A percentile compares a stretch with the other conserved stretches of the same genome.
Evolutionary conservation across 345 rosid species (phyloP).

Genomic region (Eucalyptus globulus): DNA sequence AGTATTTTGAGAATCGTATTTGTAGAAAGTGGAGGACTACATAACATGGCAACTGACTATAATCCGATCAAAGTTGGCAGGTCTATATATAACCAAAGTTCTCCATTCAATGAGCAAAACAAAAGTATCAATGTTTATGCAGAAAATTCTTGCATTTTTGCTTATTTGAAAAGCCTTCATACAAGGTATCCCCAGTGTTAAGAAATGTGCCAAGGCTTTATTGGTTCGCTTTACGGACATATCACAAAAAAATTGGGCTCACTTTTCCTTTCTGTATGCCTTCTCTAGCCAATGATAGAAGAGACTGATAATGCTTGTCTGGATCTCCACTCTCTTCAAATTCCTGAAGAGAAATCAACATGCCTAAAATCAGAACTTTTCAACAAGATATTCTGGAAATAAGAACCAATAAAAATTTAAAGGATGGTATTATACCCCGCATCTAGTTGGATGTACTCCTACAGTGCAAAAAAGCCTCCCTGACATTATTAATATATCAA

Average conservation of each 20-base stretch:
- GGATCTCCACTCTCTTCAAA: conserved; percentile 90
- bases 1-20: background rate
- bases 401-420: background rate
- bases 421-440: conserved; percentile 29
- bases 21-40: background rate
- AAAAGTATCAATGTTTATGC: background rate
- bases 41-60: background rate
- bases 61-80: background rate
- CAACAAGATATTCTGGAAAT: background rate
- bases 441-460: conserved; percentile 97
- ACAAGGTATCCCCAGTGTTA: background rate
- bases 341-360: conserved; percentile 32
- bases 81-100: background rate
- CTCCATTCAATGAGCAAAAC: background rate
- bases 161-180: background rate
- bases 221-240: background rate
- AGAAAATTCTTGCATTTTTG: background rate
- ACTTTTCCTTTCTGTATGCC: conserved; percentile 95
- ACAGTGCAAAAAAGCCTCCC: conserved; percentile 92
- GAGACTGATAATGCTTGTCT: conserved; percentile 72
- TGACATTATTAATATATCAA: conserved; percentile 7
- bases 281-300: conserved; percentile 66
- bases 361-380: background rate
- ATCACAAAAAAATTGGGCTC: background rate
- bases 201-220: background rate